Evolutionary conservation across 345 rosid genomes (phyloP).

Genomic region (Boechera divaricarpa): DNA sequence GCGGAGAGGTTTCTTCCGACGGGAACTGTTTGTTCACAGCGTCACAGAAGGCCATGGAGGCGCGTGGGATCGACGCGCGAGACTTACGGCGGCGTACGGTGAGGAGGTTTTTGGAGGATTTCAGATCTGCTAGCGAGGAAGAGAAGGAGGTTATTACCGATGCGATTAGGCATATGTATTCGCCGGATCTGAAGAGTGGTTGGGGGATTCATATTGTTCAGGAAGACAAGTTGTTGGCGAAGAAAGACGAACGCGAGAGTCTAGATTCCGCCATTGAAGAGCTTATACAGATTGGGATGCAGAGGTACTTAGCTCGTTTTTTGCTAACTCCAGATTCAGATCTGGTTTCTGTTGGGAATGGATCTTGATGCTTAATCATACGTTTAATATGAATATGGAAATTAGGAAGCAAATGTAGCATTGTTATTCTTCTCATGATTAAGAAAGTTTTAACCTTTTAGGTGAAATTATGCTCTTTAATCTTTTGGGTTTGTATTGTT

Average conservation of each 20-base stretch:
- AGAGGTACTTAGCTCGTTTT: constrained; percentile 51
- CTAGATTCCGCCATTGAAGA: constrained; percentile 82
- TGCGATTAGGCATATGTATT: constrained; percentile 83
- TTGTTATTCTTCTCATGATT: not conserved
- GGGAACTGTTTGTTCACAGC: constrained; percentile 99
- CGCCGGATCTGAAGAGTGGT: constrained; percentile 97
- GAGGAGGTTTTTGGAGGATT: constrained; percentile 68
- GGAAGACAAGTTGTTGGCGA: constrained; percentile 84
- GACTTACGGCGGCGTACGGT: constrained; percentile 74
- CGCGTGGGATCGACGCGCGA: constrained; percentile 78
- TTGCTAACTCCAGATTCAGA: constrained; percentile 8
- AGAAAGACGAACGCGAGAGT: constrained; percentile 67
- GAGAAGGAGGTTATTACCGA: constrained; percentile 57
- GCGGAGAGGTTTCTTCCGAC: constrained; percentile 93
- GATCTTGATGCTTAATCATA: constrained; percentile 2
- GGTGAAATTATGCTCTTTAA: not conserved
- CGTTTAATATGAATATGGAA: not conserved
- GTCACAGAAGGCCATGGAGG: constrained; percentile 77
- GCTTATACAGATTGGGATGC: constrained; percentile 88
- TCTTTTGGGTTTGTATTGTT: not conserved
- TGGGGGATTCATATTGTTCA: constrained; percentile 99
- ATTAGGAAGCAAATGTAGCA: not conserved
- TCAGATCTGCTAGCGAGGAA: constrained; percentile 62
- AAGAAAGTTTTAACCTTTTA: constrained; percentile 1
- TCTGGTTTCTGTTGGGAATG: constrained; percentile 28